Evolutionary conservation across 108 stramenopile genomes (phyloP).

Genomic region (Fistulifera solaris): DNA sequence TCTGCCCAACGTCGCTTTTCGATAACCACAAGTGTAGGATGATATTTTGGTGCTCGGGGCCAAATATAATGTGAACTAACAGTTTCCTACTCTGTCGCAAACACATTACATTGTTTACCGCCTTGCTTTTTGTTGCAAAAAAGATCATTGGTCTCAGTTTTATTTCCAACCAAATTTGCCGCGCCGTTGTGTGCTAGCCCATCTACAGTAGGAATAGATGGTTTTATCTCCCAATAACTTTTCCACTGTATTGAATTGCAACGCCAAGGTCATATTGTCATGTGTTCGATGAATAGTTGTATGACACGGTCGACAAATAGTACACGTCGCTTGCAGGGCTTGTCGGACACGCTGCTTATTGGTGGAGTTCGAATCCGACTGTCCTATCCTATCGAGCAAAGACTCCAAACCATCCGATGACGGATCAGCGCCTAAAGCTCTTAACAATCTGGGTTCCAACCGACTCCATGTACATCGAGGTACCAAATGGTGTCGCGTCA

Average conservation of each 20-base stretch:
- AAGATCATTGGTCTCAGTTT: no score
- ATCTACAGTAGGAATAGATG: conserved; percentile 56
- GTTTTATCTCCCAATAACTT: conserved; percentile 34
- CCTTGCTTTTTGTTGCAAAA: no score
- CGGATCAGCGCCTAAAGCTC: conserved; percentile 10
- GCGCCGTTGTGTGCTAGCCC: conserved; percentile 51
- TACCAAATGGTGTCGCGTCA: conserved; percentile 63
- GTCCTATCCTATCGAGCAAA: background rate
- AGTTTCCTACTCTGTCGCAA: no score
- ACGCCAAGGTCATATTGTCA: conserved; percentile 48
- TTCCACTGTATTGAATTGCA: conserved; percentile 45
- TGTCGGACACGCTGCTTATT: conserved; percentile 2
- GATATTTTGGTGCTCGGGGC: no score
- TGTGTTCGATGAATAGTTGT: conserved; percentile 46
- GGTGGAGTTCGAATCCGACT: background rate
- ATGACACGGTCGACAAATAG: conserved; percentile 64
- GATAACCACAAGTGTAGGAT: no score
- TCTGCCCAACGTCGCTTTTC: no score
- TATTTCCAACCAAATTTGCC: conserved; percentile 24
- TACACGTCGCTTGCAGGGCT: conserved; percentile 32
- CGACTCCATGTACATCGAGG: conserved; percentile 52
- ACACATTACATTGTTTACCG: no score
- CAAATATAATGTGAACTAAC: no score
- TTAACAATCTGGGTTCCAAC: conserved; percentile 32
- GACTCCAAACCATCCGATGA: background rate